Percentiles rank a stretch among this genome's conserved stretches.
Conservation (phyloP, 2,329 filamentous ascomycete species). For the Dothistroma septosporum region DNA sequence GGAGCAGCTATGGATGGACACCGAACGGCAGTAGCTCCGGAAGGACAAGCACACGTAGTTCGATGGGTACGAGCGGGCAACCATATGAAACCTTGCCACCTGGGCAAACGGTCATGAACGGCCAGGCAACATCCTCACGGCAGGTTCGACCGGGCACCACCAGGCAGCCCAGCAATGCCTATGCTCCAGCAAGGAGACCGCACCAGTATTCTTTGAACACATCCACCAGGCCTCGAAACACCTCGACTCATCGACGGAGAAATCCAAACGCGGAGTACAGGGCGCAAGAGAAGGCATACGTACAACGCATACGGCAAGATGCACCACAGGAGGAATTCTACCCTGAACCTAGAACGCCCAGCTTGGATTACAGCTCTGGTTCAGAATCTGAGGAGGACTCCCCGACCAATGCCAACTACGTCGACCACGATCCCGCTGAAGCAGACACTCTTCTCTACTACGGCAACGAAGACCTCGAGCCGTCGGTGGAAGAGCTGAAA, state of each 20-base stretch:
- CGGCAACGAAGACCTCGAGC: constrained; percentile 81
- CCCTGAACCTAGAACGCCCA: constrained; percentile 63
- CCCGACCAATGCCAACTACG: constrained; percentile 75
- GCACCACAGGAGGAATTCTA: constrained; percentile 64
- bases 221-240: constrained; percentile 48
- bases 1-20: constrained; percentile 31
- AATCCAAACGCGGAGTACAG: constrained; percentile 71
- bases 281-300: constrained; percentile 90
- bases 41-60: constrained; percentile 14
- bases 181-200: constrained; percentile 47
- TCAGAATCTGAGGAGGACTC: constrained; percentile 90
- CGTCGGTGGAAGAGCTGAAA: constrained; percentile 82
- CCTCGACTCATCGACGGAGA: constrained; percentile 53
- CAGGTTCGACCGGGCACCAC: constrained; percentile 40
- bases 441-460: constrained; percentile 92
- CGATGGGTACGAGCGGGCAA: constrained; percentile 9
- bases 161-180: constrained; percentile 47
- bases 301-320: constrained; percentile 80
- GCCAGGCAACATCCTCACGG: constrained; percentile 15
- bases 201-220: constrained; percentile 46
- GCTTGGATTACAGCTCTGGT: constrained; percentile 64
- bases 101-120: constrained; percentile 14
- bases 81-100: constrained; percentile 22
- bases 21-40: constrained; percentile 14
- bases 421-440: constrained; percentile 79